Evolutionary conservation across 1,284 basidiomycete genomes (phyloP).

Genomic region (Tilletiaria anomala): DNA sequence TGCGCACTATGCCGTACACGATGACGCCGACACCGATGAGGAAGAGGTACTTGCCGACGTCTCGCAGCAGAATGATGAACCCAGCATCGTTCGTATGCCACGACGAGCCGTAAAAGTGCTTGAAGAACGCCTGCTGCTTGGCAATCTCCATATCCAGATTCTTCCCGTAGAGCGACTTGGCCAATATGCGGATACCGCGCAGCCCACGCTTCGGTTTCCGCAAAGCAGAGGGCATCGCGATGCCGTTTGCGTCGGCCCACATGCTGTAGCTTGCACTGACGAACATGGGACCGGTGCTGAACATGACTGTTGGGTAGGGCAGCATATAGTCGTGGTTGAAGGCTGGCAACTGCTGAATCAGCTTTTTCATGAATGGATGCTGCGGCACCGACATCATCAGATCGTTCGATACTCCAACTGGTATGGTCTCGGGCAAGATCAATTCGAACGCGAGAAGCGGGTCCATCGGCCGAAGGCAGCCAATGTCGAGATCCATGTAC

Average conservation of each 20-base stretch:
- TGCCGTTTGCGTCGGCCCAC: conserved; percentile 55
- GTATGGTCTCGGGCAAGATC: conserved; percentile 84
- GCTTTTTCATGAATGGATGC: conserved; percentile 80
- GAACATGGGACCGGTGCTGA: conserved; percentile 65
- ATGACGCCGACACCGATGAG: conserved; percentile 4
- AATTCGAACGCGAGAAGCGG: conserved; percentile 75
- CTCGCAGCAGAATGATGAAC: conserved; percentile 36
- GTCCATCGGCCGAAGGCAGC: conserved; percentile 77
- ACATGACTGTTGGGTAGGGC: conserved; percentile 99
- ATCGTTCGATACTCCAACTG: conserved; percentile 77
- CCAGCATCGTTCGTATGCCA: conserved; percentile 50
- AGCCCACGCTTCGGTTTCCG: conserved; percentile 53
- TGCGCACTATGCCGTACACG: conserved; percentile 1
- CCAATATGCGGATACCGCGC: conserved; percentile 58
- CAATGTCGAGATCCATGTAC: conserved; percentile 94
- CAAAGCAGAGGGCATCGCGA: conserved; percentile 68
- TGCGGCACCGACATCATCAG: conserved; percentile 76
- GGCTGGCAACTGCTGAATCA: conserved; percentile 74
- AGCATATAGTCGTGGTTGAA: conserved; percentile 86
- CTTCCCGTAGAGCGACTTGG: conserved; percentile 89
- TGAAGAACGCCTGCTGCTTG: conserved; percentile 67
- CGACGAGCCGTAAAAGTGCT: conserved; percentile 88
- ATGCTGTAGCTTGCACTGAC: conserved; percentile 33
- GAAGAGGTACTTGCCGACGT: conserved; percentile 27
- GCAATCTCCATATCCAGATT: too few relatives aligned